Base-by-base conservation (phyloP, 768 basidiomycete species). In the Mycena leptocephala region DNA sequence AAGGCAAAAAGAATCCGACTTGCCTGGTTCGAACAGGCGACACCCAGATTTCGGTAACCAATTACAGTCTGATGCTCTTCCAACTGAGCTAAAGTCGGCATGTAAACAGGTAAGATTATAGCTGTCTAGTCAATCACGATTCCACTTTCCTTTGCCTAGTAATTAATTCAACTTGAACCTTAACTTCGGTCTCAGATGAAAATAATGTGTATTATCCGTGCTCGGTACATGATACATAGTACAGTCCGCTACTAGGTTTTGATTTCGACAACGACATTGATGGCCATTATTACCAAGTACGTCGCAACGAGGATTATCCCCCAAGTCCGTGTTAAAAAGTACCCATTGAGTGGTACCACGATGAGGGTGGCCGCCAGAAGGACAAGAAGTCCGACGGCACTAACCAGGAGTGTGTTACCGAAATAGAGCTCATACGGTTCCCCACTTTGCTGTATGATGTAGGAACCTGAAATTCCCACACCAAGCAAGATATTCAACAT, bases 401-500 rank as follows among this genome's bases (percentile, higher is more conserved):
- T 97, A 78, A 97, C 94, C 83, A 97, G 86, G 56, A 99, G 90
- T 1, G 97, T 98, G 0, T 89, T 91, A 20, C 95, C 94, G 83
- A 98, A 95, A 55, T 93, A 87, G 26, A 99, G 89, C n/a, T 85
- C 79, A 82, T 95, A 95, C 9, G 96, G 92, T 56, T 91, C 64
- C 0, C 84, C 84, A 3, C 91, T 92, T 66, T 94, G 88, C 41
- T 91, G 85, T 76, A 95, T 96, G 80, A 97, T 90, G 82, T 96
- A 96, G 4, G 95, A 92, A 8, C 98, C 98, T 0, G 97, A 97
- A 65, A 98, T 90, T 26, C 98, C 98, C 71, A 99, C 90, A 1
- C 98, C 98, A 41, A 96, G 91, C 7, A 97, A 90, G 75, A 97
- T 96, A 84, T 97, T 97, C 78, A 97, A 91, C 95, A 97, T 96